A percentile compares a stretch with the other conserved stretches of the same genome.
Conservation (phyloP, 352 stramenopile genomes). For the Globisporangium canariense region DNA sequence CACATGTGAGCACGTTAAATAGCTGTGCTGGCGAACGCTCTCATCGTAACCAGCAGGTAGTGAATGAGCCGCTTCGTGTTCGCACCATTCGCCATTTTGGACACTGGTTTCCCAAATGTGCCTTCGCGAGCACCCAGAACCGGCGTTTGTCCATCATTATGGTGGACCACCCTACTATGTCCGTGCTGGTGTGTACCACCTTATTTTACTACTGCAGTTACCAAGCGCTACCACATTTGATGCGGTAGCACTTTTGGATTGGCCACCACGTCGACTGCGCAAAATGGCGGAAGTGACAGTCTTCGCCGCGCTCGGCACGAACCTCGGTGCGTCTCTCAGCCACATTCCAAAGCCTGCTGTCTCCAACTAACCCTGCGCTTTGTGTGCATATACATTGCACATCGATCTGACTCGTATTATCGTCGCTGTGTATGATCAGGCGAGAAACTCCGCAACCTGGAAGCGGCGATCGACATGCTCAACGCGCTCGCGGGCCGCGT, state of each 20-base stretch:
- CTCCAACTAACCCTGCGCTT: not conserved
- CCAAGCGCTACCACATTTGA: no score
- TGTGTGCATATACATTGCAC: not conserved
- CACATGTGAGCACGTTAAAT: not conserved
- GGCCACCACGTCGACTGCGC: not conserved
- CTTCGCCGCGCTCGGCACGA: conserved; percentile 71
- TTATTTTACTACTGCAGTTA: not conserved
- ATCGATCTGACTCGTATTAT: conserved; percentile 3
- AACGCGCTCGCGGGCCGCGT: conserved; percentile 41
- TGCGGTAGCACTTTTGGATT: not conserved
- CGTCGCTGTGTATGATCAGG: conserved; percentile 25
- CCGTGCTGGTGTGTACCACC: not conserved
- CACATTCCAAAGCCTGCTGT: not conserved
- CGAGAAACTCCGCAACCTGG: conserved; percentile 66
- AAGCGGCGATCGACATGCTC: conserved; percentile 57
- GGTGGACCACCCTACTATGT: not conserved
- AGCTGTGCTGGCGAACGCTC: not conserved
- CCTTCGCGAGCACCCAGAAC: not conserved
- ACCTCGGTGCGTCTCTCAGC: conserved; percentile 42
- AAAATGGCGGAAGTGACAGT: conserved; percentile 10
- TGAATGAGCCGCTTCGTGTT: not conserved
- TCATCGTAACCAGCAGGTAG: not conserved
- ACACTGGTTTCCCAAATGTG: conserved; percentile 3
- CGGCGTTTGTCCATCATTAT: not conserved
- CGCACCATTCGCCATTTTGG: conserved; percentile 15